Base-by-base conservation (phyloP, 192 early-diverging fungal species). In the Mycoemilia scoparia region DNA sequence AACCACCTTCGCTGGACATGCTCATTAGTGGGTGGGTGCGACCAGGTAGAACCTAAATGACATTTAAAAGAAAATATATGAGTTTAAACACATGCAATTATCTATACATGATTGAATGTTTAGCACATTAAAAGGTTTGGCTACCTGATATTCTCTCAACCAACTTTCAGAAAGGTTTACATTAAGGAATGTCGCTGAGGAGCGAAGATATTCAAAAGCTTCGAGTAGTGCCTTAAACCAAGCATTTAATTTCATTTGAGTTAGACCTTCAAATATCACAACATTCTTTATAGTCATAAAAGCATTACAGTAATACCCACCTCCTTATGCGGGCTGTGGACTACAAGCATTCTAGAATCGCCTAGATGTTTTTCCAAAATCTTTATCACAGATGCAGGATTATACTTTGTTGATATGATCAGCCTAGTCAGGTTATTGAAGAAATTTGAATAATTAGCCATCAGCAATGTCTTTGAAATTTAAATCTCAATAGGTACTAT, bases 131-230 rank as follows among this genome's bases (percentile, higher is more conserved):
- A n/a, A n/a, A n/a, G n/a, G n/a, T n/a, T n/a, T n/a, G n/a, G n/a
- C n/a, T n/a, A n/a, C 72, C 52, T 84, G 82, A 38, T 81, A 84
- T 46, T 89, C 77, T 17, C 95, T 69, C 32, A 93, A 57, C 80
- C 79, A 90, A 45, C 79, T 83, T 44, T 98, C 91, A 1, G 77
- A 81, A 13, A 98, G 38, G 46, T 87, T 79, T 8, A 82, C 74
- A 27, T 87, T 84, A 32, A 91, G 44, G 24, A 71, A 87, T 10
- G 71, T 64, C 1, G 57, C 58, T 6, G 71, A 77, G 29, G 53
- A 60, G 21, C 78, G 69, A 62, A 95, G 70, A 55, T 65, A 66
- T 5, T 60, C 57, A 31, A 66, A 75, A 3, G 74, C 58, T 18
- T 71, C 64, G 6, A 82, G 21, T 7, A 82, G 50, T 11, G 69